Base-by-base conservation (phyloP, 2,329 filamentous ascomycete genomes). In the Penicillium sp. region DNA sequence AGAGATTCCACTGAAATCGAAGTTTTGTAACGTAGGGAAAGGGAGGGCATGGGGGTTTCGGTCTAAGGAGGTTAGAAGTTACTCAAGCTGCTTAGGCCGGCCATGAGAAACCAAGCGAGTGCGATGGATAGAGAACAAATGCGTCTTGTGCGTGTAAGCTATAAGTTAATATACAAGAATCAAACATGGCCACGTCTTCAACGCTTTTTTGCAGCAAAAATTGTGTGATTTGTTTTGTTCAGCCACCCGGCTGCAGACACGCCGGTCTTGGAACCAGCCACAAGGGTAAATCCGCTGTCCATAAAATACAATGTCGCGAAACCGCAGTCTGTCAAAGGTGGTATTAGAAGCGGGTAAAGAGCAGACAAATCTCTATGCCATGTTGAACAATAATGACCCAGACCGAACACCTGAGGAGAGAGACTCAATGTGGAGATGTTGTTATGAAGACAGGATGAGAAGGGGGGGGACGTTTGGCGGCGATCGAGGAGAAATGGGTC, bases 371-470 rank as follows among this genome's bases (percentile, higher is more conserved):
- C 66, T 73, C 68, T 72, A 72, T 72, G 69, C 65, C 62, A 69
- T 70, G 69, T 69, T 64, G 63, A 64, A 66, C 54, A 66, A 67
- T 66, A 55, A 69, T 64, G 59, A 70, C 61, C 65, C 63, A 63
- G 59, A 68, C 69, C 71, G 59, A 74, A 74, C 72, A 71, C 71
- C 72, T 64, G 68, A 72, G 71, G 71, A 73, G 69, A 73, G 71
- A 74, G 67, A 71, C 55, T 64, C 62, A 62, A 66, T 58, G 65
- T 65, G 62, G 43, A 62, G 62, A 63, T 36, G 48, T 42, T 61
- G 59, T 57, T 60, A 64, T 60, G 47, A 52, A 58, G 54, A 62
- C 49, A 58, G 60, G 49, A 45, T 56, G 42, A 63, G 59, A 64
- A 59, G 56, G 53, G 52, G 52, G 55, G 56, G 44, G 58, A 46